Conservation (phyloP, 2,329 filamentous ascomycete genomes). For the Fusarium sp. region DNA sequence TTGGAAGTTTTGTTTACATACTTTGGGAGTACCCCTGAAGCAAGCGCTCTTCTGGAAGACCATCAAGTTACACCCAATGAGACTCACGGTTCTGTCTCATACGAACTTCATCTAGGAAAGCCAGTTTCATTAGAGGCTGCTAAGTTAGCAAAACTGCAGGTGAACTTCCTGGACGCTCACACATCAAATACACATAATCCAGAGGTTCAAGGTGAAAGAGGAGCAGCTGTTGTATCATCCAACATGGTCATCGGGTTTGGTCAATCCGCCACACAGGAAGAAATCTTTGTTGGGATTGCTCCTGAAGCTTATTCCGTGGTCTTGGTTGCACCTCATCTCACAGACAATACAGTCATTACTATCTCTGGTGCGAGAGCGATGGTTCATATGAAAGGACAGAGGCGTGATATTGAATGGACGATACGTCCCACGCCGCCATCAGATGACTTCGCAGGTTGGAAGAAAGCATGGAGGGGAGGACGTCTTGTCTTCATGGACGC, state of each 20-base stretch:
- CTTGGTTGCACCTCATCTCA: conserved; percentile 45
- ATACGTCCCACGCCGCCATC: not conserved
- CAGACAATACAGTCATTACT: conserved; percentile 40
- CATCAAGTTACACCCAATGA: not conserved
- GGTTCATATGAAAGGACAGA: conserved; percentile 43
- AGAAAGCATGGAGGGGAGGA: conserved; percentile 33
- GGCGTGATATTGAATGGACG: conserved; percentile 43
- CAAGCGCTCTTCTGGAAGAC: not conserved
- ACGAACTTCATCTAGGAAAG: conserved; percentile 31
- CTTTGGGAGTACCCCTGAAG: conserved; percentile 33
- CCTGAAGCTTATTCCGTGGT: conserved; percentile 50
- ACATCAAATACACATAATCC: conserved; percentile 40
- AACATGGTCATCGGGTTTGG: conserved; percentile 50
- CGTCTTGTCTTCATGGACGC: conserved; percentile 51
- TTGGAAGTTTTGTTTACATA: conserved; percentile 45
- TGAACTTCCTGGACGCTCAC: conserved; percentile 35
- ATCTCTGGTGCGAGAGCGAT: conserved; percentile 45
- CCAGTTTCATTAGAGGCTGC: not conserved
- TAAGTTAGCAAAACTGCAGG: conserved; percentile 17
- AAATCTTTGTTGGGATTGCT: conserved; percentile 48
- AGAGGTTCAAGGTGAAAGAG: conserved; percentile 34
- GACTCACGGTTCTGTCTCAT: conserved; percentile 6
- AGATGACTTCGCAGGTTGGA: not conserved
- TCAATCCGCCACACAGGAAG: conserved; percentile 50
- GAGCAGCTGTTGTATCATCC: conserved; percentile 46